Base-by-base conservation (phyloP, 306 rosid species). In the Vigna nakashimae region DNA sequence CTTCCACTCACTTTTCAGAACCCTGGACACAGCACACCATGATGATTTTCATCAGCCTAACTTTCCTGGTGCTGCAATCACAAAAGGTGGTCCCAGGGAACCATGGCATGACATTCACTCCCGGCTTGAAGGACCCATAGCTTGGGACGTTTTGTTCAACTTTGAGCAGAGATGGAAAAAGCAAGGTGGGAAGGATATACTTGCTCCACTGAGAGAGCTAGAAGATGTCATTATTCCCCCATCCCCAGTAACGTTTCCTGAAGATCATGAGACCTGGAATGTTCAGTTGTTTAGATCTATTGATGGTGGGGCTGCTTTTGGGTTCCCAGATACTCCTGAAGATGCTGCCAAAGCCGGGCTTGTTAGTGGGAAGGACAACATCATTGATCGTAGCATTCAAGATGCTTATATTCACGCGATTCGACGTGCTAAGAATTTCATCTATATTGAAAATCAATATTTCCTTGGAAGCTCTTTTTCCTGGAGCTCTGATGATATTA, bases 31-130 rank as follows among this genome's bases (percentile, higher is more conserved):
- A 11, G 90, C 90, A 43, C 95, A 90, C 77, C 90, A 86, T 43
- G 82, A 88, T 69, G 95, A 90, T 82, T 90, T 90, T 70, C 94
- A 90, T 74, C 94, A 90, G 57, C 94, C 94, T 58, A 88, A 90
- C 82, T 88, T 90, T 68, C 73, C 86, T 1, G 94, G 92, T 22
- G 83, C 89, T 72, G 80, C 80, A 28, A 90, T 90, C 72, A 70
- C 88, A 36, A 90, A 90, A 79, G 94, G 94, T 34, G 94, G 94
- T 46, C 94, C 94, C 3, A 83, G 94, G 84, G 92, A 90, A 74
- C 94, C 94, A 28, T 90, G 94, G 94, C 94, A 90, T 15, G 94
- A 90, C 69, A 86, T 90, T 77, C 94, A 90, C 80, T 90, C 89
- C 69, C 89, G 94, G 16, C 89, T 90, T 49, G 94, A 90, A 85